phyloP scores from a whole-genome alignment of 2,329 filamentous ascomycete genomes.

The Dactylellina drechsleri region DNA sequence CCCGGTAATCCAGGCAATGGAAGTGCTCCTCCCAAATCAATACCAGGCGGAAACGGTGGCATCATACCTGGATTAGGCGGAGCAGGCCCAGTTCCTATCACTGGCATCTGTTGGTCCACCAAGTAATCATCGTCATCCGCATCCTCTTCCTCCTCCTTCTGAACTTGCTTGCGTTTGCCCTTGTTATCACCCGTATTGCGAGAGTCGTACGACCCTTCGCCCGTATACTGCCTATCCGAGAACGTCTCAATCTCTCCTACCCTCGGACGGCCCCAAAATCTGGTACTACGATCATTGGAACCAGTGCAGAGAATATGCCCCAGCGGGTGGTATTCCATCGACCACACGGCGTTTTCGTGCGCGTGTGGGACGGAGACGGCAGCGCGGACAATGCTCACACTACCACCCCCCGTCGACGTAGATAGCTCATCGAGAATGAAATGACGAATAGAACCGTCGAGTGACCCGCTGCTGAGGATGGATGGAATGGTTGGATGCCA shows the following conservation, averaged over 20 bases:
- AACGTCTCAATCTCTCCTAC: slow-evolving; percentile 86
- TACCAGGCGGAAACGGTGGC: slow-evolving; percentile 44
- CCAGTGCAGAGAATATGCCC: slow-evolving; percentile 95
- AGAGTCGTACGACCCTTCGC: slow-evolving; percentile 89
- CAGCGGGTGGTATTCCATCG: slow-evolving; percentile 95
- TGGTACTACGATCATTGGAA: slow-evolving; percentile 94
- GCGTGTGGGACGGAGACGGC: slow-evolving; percentile 87
- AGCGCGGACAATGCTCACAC: slow-evolving; percentile 89
- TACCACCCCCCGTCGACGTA: slow-evolving; percentile 77
- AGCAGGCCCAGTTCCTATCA: slow-evolving; percentile 53
- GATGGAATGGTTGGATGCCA: slow-evolving; percentile 95
- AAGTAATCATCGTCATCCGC: slow-evolving; percentile 94
- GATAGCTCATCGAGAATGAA: slow-evolving; percentile 95
- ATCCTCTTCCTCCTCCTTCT: slow-evolving; percentile 86
- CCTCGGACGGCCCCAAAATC: slow-evolving; percentile 92
- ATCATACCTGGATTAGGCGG: slow-evolving; percentile 23
- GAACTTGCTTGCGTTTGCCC: slow-evolving; percentile 70
- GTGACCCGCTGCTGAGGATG: slow-evolving; percentile 87
- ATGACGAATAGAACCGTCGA: slow-evolving; percentile 88
- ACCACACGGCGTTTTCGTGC: slow-evolving; percentile 96
- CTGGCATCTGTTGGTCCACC: slow-evolving; percentile 85
- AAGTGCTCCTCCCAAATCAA: slow-evolving; percentile 37
- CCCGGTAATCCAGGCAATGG: slow-evolving; percentile 45
- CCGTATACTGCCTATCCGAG: slow-evolving; percentile 94
- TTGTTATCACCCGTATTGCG: slow-evolving; percentile 80